Evolutionary conservation across 257 asterid genomes (phyloP).

Genomic region (Gynochthodes officinalis): DNA sequence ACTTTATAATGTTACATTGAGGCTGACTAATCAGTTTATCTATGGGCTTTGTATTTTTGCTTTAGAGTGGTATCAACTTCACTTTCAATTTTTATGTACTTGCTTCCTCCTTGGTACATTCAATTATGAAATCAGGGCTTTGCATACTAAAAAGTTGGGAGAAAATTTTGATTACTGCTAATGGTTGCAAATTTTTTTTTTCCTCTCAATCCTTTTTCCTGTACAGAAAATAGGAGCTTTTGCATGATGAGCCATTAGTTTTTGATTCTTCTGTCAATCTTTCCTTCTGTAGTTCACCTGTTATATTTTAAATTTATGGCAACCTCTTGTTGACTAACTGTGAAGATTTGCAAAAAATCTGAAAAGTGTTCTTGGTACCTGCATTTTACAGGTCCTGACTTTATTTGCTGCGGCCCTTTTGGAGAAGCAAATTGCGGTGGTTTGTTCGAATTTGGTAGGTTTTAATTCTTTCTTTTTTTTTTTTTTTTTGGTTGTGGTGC

Average conservation of each 20-base stretch:
- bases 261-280: neutral
- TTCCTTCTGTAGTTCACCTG: neutral
- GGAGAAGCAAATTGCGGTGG: conserved; percentile 83
- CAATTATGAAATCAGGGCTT: neutral
- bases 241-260: no score
- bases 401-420: conserved; percentile 82
- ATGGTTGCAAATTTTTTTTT: neutral
- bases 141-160: neutral
- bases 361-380: conserved; percentile 15
- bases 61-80: no score
- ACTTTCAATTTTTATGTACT: neutral
- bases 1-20: neutral
- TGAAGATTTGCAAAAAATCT: conserved; percentile 1
- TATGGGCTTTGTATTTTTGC: neutral
- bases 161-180: neutral
- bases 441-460: conserved; percentile 89
- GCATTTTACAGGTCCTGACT: conserved; percentile 67
- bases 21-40: neutral
- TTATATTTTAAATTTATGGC: neutral
- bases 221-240: neutral
- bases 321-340: neutral
- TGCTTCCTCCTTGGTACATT: neutral
- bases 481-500: neutral
- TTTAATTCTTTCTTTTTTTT: neutral
- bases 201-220: neutral